Evolutionary conservation across 1,139 yeast species (phyloP), one percentile per base, ranked within the genome.

Genomic region (Blastobotrys capitulatus): DNA sequence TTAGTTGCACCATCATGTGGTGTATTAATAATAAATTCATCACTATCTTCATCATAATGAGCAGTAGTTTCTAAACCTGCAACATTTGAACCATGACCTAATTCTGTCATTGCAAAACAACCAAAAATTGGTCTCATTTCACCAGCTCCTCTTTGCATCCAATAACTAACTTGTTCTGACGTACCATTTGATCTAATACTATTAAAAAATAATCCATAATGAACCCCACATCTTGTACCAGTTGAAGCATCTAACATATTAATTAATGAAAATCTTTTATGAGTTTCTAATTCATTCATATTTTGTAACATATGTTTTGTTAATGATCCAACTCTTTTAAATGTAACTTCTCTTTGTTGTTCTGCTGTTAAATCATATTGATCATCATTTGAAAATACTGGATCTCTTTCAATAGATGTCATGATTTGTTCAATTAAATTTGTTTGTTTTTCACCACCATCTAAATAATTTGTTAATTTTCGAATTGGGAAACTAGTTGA

Each of bases 21-120:
- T 22, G 97, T 89, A 66, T 86, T 80, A 57, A 89, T 81, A 49
- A 78, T 68, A 59, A 89, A 86, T 55, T 82, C 80, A 61, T 86
- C 88, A 29, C 75, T 76, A 27, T 69, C 71, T 43, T 74, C 73
- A 65, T 87, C 86, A 65, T 77, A 89, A 44, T 86, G 83, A 19
- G 96, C 96, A 29, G 90, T 85, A n/a, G 96, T 89, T 69, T 89
- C 95, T 56, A 88, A 73, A 42, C 87, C 94, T 13, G 96, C 95
- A 36, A 89, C 96, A 63, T 89, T 88, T 12, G 96, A 86, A 40
- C 97, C 97, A 64, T 89, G 97, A 12, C 89, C 96, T 64, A 89
- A 72, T 70, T 89, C 97, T 20, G 96, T 89, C 96, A 89, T 88
- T 49, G 87, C 88, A 67, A 89, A 89, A 70, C 96, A 88, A 15